A percentile compares a stretch with the other conserved stretches of the same genome.
Conservation (phyloP, 768 basidiomycete species). For the Boletus vermiculosoides region DNA sequence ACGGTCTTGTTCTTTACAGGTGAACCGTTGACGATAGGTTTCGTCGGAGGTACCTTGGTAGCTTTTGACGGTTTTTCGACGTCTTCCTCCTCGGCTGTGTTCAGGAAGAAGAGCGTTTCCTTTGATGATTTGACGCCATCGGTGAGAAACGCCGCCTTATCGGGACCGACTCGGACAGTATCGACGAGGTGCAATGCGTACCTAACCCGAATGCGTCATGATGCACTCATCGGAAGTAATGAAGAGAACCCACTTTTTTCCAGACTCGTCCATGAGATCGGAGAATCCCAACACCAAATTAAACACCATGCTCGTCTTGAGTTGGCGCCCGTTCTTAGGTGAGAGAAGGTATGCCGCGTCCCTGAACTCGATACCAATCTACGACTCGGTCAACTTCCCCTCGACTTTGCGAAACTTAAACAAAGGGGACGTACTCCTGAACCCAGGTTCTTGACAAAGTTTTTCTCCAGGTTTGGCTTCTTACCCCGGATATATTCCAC, state of each 20-base stretch:
- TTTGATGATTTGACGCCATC: constrained; percentile 82
- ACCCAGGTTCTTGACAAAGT: constrained; percentile 87
- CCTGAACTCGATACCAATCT: constrained; percentile 97
- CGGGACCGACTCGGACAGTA: constrained; percentile 74
- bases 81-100: constrained; percentile 53
- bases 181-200: constrained; percentile 89
- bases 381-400: constrained; percentile 1
- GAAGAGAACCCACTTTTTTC: constrained; percentile 61
- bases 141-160: constrained; percentile 68
- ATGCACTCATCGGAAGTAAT: background rate
- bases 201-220: constrained; percentile 38
- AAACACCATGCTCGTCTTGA: constrained; percentile 83
- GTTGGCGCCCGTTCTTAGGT: constrained; percentile 67
- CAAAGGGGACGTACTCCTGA: constrained; percentile 63
- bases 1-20: constrained; percentile 72
- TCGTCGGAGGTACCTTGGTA: constrained; percentile 49
- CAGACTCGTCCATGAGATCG: constrained; percentile 71
- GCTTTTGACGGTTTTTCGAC: constrained; percentile 57
- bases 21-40: constrained; percentile 58
- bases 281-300: constrained; percentile 84
- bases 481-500: constrained; percentile 69
- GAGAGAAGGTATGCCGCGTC: constrained; percentile 84
- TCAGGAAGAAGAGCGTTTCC: constrained; percentile 86
- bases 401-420: background rate
- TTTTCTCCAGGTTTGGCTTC: constrained; percentile 76